Percentiles rank a stretch among this genome's conserved stretches.
phyloP scores from a whole-genome alignment of 352 stramenopile species.

The Globisporangium solare region DNA sequence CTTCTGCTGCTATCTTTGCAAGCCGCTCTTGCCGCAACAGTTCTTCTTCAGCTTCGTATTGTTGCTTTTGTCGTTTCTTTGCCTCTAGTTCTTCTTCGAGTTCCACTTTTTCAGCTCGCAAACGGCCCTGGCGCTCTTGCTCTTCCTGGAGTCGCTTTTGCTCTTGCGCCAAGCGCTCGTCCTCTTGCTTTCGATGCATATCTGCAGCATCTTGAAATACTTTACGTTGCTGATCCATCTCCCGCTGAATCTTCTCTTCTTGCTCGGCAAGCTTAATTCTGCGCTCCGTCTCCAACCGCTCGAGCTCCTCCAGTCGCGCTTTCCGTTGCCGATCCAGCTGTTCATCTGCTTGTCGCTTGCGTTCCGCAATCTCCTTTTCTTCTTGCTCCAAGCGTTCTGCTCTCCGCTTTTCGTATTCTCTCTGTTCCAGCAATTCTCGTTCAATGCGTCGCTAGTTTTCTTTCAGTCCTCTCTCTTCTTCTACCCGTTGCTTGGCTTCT shows the following conservation, averaged over 20 bases:
- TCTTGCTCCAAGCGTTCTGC: conserved; percentile 33
- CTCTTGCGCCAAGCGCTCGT: conserved; percentile 10
- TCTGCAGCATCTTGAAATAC: conserved; percentile 26
- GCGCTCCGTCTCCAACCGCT: conserved; percentile 22
- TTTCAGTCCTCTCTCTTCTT: conserved; percentile 20
- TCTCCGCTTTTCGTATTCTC: conserved; percentile 42
- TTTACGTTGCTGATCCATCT: conserved; percentile 30
- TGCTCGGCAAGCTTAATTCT: conserved; percentile 24
- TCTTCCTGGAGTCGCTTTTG: conserved; percentile 5
- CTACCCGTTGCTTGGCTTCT: neutral
- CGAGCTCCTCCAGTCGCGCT: conserved; percentile 32
- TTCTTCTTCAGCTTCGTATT: conserved; percentile 25
- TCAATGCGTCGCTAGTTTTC: conserved; percentile 35
- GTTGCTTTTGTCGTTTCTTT: conserved; percentile 2
- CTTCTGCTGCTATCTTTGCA: conserved; percentile 17
- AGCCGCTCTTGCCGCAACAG: conserved; percentile 15
- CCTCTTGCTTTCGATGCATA: conserved; percentile 20
- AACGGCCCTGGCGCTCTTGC: conserved; percentile 20
- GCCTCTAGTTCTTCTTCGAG: conserved; percentile 20
- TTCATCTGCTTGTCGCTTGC: conserved; percentile 38
- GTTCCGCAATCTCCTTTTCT: conserved; percentile 27
- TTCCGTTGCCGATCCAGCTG: conserved; percentile 32
- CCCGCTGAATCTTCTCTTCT: conserved; percentile 25
- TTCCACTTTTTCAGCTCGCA: conserved; percentile 14
- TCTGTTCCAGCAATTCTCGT: conserved; percentile 41